Evolutionary conservation across 2,329 filamentous ascomycete genomes (phyloP).

Genomic region (Tolypocladium capitatum): DNA sequence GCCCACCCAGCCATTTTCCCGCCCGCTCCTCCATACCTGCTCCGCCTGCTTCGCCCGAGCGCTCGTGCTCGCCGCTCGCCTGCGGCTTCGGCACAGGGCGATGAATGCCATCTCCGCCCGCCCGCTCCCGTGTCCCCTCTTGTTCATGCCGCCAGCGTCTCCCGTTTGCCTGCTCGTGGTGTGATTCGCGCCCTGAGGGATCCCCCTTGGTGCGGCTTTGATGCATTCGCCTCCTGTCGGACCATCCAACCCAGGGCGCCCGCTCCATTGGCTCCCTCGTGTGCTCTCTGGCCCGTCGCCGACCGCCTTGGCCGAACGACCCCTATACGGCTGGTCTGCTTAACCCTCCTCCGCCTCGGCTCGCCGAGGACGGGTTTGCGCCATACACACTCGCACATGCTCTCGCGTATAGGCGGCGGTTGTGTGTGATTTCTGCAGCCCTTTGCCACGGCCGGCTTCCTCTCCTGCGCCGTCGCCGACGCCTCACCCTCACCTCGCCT

Average conservation of each 20-base stretch:
- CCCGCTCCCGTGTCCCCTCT: too few species aligned
- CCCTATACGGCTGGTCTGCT: not conserved
- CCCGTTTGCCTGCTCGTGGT: not conserved
- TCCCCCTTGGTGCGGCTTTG: constrained; percentile 4
- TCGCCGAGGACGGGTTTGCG: not conserved
- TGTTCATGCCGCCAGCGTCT: not conserved
- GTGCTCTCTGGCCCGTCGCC: constrained; percentile 4
- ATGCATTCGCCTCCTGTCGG: constrained; percentile 3
- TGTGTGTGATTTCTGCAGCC: not conserved
- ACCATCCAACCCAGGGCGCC: constrained; percentile 5
- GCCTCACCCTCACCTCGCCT: not conserved
- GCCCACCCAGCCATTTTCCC: too few species aligned
- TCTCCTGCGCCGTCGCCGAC: not conserved
- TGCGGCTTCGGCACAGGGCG: too few species aligned
- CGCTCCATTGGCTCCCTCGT: constrained; percentile 6
- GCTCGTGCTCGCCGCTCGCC: too few species aligned
- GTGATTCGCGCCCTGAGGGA: too few species aligned
- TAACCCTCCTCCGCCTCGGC: not conserved
- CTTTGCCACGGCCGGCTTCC: not conserved
- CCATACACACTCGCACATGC: not conserved
- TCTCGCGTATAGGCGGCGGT: not conserved
- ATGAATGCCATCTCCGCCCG: too few species aligned
- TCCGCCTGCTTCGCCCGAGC: too few species aligned
- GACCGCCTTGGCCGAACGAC: constrained; percentile 1
- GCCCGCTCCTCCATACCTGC: too few species aligned